A percentile compares a stretch with the other conserved stretches of the same genome.
Conservation (phyloP, 169 alveolate species). For the Besnoitia besnoiti region DNA sequence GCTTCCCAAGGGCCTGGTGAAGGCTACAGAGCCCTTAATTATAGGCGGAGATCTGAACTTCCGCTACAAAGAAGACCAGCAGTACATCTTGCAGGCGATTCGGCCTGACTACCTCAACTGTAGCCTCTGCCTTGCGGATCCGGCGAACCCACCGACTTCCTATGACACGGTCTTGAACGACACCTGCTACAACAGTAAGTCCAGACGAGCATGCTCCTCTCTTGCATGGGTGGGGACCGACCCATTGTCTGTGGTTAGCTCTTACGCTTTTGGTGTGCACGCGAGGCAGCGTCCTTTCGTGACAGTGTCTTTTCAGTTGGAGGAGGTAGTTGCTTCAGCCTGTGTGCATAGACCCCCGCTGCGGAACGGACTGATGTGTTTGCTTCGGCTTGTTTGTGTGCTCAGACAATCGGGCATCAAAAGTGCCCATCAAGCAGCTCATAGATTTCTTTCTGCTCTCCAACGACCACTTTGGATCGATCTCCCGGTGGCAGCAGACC, state of each 20-base stretch:
- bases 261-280: background rate
- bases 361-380: too few relatives aligned
- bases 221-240: too few relatives aligned
- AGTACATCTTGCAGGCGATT: slow-evolving; percentile 55
- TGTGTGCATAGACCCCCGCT: too few relatives aligned
- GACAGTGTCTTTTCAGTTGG: background rate
- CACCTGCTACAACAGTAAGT: slow-evolving; percentile 65
- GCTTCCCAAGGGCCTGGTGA: slow-evolving; percentile 65
- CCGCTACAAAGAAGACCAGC: slow-evolving; percentile 68
- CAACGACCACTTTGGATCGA: slow-evolving; percentile 64
- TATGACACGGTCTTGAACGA: slow-evolving; percentile 68
- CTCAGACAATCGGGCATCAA: slow-evolving; percentile 63
- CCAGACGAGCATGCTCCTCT: too few relatives aligned
- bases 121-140: slow-evolving; percentile 55
- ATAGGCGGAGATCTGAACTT: slow-evolving; percentile 79
- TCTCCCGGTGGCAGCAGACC: slow-evolving; percentile 67
- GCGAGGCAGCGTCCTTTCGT: background rate
- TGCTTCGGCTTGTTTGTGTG: slow-evolving; percentile 13
- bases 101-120: slow-evolving; percentile 63
- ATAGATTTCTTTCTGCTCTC: slow-evolving; percentile 64
- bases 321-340: too few relatives aligned
- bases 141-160: slow-evolving; percentile 38
- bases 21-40: slow-evolving; percentile 73
- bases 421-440: slow-evolving; percentile 58
- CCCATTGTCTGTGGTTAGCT: background rate